These are phyloP conservation scores for Colletotrichum siamense DNA, from an alignment of 2,329 filamentous ascomycete species.

Conservation along the genomic window DNA sequence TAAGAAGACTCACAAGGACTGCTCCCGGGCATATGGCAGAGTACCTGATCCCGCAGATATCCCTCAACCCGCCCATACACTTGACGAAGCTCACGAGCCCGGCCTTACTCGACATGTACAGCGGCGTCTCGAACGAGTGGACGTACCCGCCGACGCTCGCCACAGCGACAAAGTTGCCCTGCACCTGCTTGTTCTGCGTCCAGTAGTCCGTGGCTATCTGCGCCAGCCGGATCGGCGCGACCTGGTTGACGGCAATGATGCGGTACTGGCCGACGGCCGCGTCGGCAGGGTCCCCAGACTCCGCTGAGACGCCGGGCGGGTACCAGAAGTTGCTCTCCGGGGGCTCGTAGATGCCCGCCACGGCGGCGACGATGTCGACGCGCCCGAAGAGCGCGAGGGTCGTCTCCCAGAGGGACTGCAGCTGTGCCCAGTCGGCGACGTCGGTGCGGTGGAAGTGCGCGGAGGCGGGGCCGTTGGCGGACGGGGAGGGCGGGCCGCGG, in stretches of 20 bases:
- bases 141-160: conserved; percentile 32
- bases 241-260: conserved; percentile 29
- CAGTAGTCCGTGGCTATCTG: conserved; percentile 34
- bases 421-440: conserved; percentile 29
- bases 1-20: neutral
- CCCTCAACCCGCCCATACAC: neutral
- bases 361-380: conserved; percentile 23
- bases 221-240: conserved; percentile 29
- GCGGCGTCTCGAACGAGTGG: conserved; percentile 30
- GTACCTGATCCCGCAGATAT: neutral
- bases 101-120: conserved; percentile 34
- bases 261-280: conserved; percentile 26
- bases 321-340: conserved; percentile 31
- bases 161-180: conserved; percentile 42
- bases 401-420: conserved; percentile 26
- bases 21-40: neutral
- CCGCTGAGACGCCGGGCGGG: conserved; percentile 25
- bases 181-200: conserved; percentile 24
- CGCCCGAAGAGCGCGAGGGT: conserved; percentile 15
- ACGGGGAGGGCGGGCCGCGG: neutral
- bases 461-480: conserved; percentile 24
- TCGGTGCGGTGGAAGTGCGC: conserved; percentile 34
- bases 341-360: conserved; percentile 31
- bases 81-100: conserved; percentile 19
- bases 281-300: conserved; percentile 25